Percentiles rank a stretch among this genome's conserved stretches.
phyloP scores from a whole-genome alignment of 2,329 filamentous ascomycete genomes.

The Fusarium secorum region DNA sequence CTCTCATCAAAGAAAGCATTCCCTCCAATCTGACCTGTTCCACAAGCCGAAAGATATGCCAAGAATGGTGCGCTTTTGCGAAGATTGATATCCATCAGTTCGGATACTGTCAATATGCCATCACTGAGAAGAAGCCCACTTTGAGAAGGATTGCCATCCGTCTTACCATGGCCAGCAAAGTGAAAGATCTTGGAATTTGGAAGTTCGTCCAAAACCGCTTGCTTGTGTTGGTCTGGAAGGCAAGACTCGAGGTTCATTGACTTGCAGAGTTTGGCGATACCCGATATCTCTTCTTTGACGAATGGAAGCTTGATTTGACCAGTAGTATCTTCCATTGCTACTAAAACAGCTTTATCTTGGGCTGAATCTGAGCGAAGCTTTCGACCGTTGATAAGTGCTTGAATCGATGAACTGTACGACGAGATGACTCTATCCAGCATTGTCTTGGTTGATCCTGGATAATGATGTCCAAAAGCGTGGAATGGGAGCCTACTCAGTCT shows the following conservation, averaged over 20 bases:
- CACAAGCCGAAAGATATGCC: not conserved
- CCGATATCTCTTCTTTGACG: not conserved
- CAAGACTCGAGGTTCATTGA: not conserved
- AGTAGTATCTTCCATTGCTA: not conserved
- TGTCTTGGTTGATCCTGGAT: not conserved
- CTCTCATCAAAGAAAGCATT: not conserved
- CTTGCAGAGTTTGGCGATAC: not conserved
- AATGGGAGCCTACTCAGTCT: not conserved
- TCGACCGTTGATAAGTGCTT: not conserved
- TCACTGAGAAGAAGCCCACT: not conserved
- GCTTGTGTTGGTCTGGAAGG: not conserved
- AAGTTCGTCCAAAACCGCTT: not conserved
- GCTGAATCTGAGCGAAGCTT: not conserved
- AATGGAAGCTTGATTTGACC: not conserved
- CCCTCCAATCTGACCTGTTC: not conserved
- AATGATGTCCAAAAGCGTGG: not conserved
- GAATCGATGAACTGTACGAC: not conserved
- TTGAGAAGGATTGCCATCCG: not conserved
- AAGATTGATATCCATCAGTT: not conserved
- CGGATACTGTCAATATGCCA: not conserved
- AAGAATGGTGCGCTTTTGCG: not conserved
- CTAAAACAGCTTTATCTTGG: not conserved
- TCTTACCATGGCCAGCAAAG: not conserved
- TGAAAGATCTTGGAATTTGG: not conserved
- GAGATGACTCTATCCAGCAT: not conserved